Conservation (phyloP, 2,329 filamentous ascomycete genomes). For the Cadophora gregata region DNA sequence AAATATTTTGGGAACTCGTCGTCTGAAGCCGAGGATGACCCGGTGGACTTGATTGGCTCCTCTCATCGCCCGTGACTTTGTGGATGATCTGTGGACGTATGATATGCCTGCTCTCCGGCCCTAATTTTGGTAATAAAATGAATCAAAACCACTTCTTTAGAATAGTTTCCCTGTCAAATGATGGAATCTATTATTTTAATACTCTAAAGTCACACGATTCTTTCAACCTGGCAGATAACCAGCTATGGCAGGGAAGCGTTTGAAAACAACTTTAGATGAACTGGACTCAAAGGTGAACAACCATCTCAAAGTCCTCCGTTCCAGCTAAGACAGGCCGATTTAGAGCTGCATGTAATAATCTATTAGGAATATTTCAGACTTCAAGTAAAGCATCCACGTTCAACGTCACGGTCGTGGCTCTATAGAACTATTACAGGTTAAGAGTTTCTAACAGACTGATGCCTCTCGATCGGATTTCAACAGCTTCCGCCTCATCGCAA, state of each 20-base stretch:
- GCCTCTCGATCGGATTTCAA: not conserved
- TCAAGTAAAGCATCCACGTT: not conserved
- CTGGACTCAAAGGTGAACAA: not conserved
- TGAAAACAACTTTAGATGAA: too few species aligned
- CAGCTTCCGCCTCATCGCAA: not conserved
- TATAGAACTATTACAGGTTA: not conserved
- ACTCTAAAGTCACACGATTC: too few species aligned
- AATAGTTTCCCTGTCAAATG: too few species aligned
- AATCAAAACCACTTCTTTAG: not conserved
- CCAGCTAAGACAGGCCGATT: not conserved
- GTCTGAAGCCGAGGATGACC: not conserved
- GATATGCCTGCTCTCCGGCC: not conserved
- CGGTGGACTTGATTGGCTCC: not conserved
- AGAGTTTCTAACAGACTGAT: not conserved
- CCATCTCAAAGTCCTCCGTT: not conserved
- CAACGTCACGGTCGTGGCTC: not conserved
- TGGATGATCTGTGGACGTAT: conserved; percentile 1
- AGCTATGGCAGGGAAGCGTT: too few species aligned
- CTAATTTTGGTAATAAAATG: not conserved
- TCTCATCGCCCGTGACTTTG: not conserved
- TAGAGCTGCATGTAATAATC: not conserved
- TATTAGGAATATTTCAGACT: not conserved
- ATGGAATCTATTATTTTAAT: too few species aligned
- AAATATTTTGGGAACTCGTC: conserved; percentile 5
- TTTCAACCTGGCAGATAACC: too few species aligned